Conservation (phyloP, 116 monocot species). For the Papilionanthe hybrid region DNA sequence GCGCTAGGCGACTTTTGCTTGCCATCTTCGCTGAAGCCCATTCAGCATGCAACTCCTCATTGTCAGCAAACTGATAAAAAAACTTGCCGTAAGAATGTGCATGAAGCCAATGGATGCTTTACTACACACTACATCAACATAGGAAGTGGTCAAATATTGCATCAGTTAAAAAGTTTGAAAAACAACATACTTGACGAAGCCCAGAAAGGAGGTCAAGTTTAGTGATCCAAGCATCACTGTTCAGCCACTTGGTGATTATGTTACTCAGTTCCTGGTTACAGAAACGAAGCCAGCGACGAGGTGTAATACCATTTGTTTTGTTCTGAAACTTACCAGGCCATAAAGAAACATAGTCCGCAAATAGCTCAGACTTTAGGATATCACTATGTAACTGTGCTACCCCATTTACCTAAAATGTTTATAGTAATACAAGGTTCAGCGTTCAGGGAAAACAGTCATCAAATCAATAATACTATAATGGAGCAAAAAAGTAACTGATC, state of each 20-base stretch:
- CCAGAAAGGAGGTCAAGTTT: conserved; percentile 82
- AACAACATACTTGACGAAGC: conserved; percentile 55
- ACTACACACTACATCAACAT: background rate
- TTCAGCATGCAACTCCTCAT: conserved; percentile 70
- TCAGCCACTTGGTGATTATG: conserved; percentile 90
- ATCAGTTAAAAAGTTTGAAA: background rate
- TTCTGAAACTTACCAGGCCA: conserved; percentile 93
- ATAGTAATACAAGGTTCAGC: background rate
- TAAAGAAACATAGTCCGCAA: conserved; percentile 70
- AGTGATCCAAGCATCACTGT: conserved; percentile 74
- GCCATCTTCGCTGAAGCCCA: conserved; percentile 83
- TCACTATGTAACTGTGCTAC: conserved; percentile 90
- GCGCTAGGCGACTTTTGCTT: conserved; percentile 60
- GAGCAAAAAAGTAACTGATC: background rate
- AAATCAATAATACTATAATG: background rate
- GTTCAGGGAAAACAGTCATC: background rate
- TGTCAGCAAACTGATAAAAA: conserved; percentile 60
- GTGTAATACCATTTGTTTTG: conserved; percentile 92
- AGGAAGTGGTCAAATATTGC: background rate
- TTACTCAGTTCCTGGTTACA: conserved; percentile 76
- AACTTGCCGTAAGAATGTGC: background rate
- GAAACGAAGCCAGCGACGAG: conserved; percentile 77
- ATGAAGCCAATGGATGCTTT: background rate
- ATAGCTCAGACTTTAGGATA: conserved; percentile 71
- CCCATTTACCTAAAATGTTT: conserved; percentile 69